Evolutionary conservation across 129 eudicot genomes (phyloP), one percentile per base, ranked within the genome.

Genomic region (Calendula officinalis): DNA sequence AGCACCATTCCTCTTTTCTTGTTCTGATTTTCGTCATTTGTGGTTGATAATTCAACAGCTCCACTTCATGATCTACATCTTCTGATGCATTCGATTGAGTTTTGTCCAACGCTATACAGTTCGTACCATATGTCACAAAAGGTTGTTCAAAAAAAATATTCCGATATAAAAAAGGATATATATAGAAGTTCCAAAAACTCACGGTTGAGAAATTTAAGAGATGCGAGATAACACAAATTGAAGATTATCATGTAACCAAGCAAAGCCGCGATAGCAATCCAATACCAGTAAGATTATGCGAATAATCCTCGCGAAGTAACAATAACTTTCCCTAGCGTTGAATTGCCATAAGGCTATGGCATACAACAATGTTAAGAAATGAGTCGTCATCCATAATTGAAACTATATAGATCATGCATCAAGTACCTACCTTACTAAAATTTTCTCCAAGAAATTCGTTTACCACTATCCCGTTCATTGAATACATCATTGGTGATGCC

Each of bases 1-100:
- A 92, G 96, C 53, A 88, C 62, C 96, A 92, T 85, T 74, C 98
- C 98, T 70, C 50, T 80, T 56, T 82, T 86, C 71, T 56, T 72
- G 57, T 62, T 72, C 16, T 60, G 62, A 66, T 51, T 63, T 17
- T 43, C 60, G 10, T 34, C 67, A 12, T 4, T 38, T 10, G 16
- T 11, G 47, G 74, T 65, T 69, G 78, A 57, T 67, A 56, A 60
- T 22, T 77, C 83, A 42, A 44, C 8, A 51, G 64, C 67, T 22
- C 63, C 69, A 37, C 66, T 22, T 38, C 75, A n/a, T 34, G 12
- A 14, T 22, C 70, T 14, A 76, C 84, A 4, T 77, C 76, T 56
- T 62, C 83, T 13, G 73, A 56, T 44, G 67, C 9, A 42, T 59
- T 30, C 61, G 87, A 83, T 75, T 67, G 95, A 61, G 50, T 49